Conservation (phyloP, 345 rosid genomes). For the Salix koriyanagi region DNA sequence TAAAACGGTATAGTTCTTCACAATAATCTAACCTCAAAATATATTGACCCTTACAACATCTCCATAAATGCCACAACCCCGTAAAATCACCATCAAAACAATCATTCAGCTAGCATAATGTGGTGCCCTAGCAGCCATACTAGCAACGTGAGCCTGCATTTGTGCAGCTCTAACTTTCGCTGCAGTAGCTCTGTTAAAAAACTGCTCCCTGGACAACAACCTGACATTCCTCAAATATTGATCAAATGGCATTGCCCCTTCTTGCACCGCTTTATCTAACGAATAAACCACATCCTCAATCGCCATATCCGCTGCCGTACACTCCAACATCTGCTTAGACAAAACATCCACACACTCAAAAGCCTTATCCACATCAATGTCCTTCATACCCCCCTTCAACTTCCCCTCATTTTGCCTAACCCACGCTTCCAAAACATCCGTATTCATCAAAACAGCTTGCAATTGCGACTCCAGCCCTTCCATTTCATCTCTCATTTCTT, state of each 20-base stretch:
- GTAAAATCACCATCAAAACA: background rate
- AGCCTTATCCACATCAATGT: conserved; percentile 49
- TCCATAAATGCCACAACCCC: conserved; percentile 7
- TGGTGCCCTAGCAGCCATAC: conserved; percentile 65
- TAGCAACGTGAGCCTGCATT: conserved; percentile 89
- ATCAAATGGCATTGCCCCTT: conserved; percentile 63
- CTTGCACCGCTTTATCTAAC: conserved; percentile 67
- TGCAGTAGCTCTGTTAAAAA: conserved; percentile 73
- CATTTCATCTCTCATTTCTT: conserved; percentile 68
- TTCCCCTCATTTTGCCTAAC: conserved; percentile 60
- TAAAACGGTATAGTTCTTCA: background rate
- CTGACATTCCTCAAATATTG: conserved; percentile 86
- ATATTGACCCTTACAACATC: background rate
- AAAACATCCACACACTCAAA: conserved; percentile 54
- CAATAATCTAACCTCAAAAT: conserved; percentile 13
- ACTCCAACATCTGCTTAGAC: conserved; percentile 81
- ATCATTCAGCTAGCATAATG: conserved; percentile 19
- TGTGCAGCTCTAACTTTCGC: conserved; percentile 68
- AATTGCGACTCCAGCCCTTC: conserved; percentile 77
- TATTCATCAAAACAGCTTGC: conserved; percentile 74
- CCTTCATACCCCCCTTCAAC: conserved; percentile 16
- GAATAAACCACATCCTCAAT: conserved; percentile 81
- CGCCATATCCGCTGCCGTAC: conserved; percentile 69
- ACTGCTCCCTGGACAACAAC: conserved; percentile 86
- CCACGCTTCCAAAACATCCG: conserved; percentile 64